These are phyloP conservation scores for Dioszegia hungarica DNA, from an alignment of 768 basidiomycete genomes.

Conservation along the genomic window DNA sequence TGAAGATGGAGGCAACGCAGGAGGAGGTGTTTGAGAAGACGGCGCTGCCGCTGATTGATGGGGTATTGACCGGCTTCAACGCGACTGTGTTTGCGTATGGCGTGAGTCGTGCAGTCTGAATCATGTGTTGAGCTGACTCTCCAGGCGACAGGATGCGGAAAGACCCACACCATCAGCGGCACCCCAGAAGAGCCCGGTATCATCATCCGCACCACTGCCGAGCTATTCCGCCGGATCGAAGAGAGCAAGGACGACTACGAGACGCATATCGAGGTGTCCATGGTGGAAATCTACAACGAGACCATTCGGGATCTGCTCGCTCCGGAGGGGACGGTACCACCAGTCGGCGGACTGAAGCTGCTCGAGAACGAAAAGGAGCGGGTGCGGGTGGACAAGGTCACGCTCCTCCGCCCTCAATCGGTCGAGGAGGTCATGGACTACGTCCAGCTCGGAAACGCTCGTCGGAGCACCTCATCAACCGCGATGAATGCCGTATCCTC, in stretches of 20 bases:
- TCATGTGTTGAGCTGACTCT: conserved; percentile 4
- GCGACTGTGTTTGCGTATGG: conserved; percentile 98
- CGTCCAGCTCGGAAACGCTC: conserved; percentile 78
- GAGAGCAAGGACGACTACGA: conserved; percentile 80
- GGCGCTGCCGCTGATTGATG: conserved; percentile 68
- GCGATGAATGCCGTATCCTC: conserved; percentile 96
- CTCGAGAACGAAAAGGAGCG: conserved; percentile 77
- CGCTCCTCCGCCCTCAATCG: conserved; percentile 69
- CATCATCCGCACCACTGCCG: conserved; percentile 94
- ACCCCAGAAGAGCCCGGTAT: conserved; percentile 81
- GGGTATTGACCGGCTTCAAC: conserved; percentile 89
- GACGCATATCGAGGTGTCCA: conserved; percentile 83
- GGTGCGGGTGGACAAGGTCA: conserved; percentile 82
- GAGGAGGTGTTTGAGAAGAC: conserved; percentile 82
- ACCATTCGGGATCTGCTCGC: conserved; percentile 91
- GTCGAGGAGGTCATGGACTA: conserved; percentile 93
- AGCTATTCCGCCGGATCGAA: conserved; percentile 88
- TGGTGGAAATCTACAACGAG: conserved; percentile 99
- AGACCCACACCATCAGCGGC: conserved; percentile 98
- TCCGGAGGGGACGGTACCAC: conserved; percentile 52
- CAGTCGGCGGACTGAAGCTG: conserved; percentile 82
- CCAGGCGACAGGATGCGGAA: conserved; percentile 99
- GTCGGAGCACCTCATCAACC: conserved; percentile 87
- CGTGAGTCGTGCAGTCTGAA: conserved; percentile 55
- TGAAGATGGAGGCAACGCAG: conserved; percentile 73